These are phyloP conservation scores for Ramaria rubella DNA, from an alignment of 768 basidiomycete genomes.

Conservation along the genomic window DNA sequence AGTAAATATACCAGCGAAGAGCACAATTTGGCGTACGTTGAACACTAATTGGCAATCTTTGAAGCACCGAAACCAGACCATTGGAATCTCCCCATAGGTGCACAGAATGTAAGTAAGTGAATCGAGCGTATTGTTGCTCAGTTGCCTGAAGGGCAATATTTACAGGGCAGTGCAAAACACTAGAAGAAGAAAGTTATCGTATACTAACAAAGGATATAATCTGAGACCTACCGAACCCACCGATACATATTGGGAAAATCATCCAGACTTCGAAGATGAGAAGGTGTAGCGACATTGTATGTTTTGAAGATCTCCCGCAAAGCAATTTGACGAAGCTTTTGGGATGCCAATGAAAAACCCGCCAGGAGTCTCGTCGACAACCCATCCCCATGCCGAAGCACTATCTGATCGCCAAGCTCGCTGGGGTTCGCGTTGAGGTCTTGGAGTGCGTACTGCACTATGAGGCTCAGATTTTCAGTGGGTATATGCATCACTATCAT, in stretches of 20 bases:
- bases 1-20: not conserved
- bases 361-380: slow-evolving; percentile 6
- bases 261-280: not conserved
- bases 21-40: slow-evolving; percentile 3
- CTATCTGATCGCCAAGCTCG: not conserved
- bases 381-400: not conserved
- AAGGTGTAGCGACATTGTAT: slow-evolving; percentile 1
- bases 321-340: slow-evolving; percentile 7
- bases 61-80: not conserved
- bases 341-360: slow-evolving; percentile 10
- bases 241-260: slow-evolving; percentile 3
- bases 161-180: slow-evolving; percentile 4
- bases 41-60: slow-evolving; percentile 2
- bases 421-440: not conserved
- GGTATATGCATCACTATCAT: slow-evolving; percentile 3
- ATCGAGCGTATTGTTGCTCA: slow-evolving; percentile 1
- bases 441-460: slow-evolving; percentile 5
- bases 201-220: not conserved
- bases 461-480: slow-evolving; percentile 6
- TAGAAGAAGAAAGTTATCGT: not conserved
- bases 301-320: slow-evolving; percentile 9
- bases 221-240: slow-evolving; percentile 7
- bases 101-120: slow-evolving; percentile 1
- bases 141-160: slow-evolving; percentile 4
- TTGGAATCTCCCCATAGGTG: not conserved